Evolutionary conservation across 805 yeast species (phyloP).

Genomic region (Cyberlindnera maritima): DNA sequence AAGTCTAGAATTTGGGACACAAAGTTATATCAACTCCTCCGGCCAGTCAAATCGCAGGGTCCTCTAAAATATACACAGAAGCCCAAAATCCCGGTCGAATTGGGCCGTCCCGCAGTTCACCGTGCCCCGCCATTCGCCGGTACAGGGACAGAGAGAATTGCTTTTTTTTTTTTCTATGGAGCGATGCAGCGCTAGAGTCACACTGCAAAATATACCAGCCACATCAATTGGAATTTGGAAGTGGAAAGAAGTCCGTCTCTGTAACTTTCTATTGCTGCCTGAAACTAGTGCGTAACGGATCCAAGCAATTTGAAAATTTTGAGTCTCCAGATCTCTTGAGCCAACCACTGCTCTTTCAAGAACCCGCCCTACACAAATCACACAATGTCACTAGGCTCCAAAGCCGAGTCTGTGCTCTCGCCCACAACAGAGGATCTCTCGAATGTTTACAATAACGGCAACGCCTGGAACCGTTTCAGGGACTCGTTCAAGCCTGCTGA

Average conservation of each 20-base stretch:
- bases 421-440: slow-evolving; percentile 7
- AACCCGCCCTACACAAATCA: not conserved
- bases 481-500: slow-evolving; percentile 45
- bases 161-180: not conserved
- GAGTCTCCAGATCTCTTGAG: not conserved
- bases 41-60: no score
- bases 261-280: no score
- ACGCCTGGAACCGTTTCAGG: slow-evolving; percentile 29
- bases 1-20: no score
- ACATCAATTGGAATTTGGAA: no score
- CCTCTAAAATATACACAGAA: no score
- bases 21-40: no score
- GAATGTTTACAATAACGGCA: not conserved
- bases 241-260: no score
- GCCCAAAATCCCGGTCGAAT: not conserved
- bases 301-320: not conserved
- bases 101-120: no score
- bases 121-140: not conserved
- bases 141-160: not conserved
- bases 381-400: slow-evolving; percentile 2
- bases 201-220: no score
- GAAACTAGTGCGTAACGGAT: not conserved
- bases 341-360: no score
- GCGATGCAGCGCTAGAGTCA: not conserved
- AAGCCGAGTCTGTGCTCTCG: slow-evolving; percentile 8